These are phyloP conservation scores for Boletus tylopilopsis DNA, from an alignment of 768 basidiomycete genomes.

Conservation along the genomic window DNA sequence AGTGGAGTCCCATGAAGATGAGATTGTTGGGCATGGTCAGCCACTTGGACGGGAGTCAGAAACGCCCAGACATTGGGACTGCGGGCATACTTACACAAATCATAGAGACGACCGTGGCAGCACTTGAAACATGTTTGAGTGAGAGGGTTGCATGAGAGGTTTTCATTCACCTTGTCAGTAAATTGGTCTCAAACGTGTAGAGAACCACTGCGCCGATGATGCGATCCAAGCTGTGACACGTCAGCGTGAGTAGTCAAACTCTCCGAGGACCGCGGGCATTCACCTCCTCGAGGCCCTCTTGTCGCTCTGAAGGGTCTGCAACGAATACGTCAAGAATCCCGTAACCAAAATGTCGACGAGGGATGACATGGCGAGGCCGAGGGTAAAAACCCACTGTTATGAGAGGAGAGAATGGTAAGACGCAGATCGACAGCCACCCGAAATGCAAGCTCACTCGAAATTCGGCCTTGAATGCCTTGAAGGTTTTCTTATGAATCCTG, in stretches of 20 bases:
- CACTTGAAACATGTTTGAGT: conserved; percentile 19
- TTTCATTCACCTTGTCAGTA: conserved; percentile 40
- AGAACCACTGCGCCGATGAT: conserved; percentile 45
- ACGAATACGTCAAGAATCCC: conserved; percentile 39
- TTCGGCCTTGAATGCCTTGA: conserved; percentile 20
- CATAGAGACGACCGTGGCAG: conserved; percentile 40
- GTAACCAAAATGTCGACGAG: conserved; percentile 50
- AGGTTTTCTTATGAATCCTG: conserved; percentile 28
- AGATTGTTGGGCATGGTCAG: conserved; percentile 43
- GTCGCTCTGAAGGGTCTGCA: conserved; percentile 37
- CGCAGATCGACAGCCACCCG: background rate
- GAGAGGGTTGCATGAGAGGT: background rate
- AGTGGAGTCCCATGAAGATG: conserved; percentile 51
- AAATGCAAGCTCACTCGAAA: conserved; percentile 16
- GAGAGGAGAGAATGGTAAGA: background rate
- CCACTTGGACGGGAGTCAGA: conserved; percentile 33
- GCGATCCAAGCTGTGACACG: conserved; percentile 38
- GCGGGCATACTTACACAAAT: conserved; percentile 36
- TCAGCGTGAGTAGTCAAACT: background rate
- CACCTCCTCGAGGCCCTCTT: conserved; percentile 40
- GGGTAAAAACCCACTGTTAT: conserved; percentile 47
- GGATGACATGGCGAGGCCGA: conserved; percentile 47
- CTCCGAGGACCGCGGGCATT: background rate
- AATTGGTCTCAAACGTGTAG: conserved; percentile 52
- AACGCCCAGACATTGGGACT: background rate